phyloP scores from a whole-genome alignment of 352 stramenopile genomes.

The Blastocystis sp. region DNA sequence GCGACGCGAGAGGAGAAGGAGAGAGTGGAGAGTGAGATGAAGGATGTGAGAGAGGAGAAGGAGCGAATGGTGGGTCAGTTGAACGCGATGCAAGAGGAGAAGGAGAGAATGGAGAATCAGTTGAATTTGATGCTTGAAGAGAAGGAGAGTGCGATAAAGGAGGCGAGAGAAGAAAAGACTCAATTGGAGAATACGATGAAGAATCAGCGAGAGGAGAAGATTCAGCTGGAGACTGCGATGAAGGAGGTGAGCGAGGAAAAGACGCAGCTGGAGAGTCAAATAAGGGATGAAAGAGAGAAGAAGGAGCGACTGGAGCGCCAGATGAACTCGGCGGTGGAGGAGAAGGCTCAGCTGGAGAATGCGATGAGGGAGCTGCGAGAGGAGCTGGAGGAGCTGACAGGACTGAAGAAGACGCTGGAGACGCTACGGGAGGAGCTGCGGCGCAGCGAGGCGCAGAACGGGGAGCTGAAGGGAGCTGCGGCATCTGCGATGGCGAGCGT shows the following conservation, averaged over 20 bases:
- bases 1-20: neutral
- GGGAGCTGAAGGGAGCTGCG: neutral
- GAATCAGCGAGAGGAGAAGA: neutral
- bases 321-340: neutral
- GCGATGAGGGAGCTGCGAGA: neutral
- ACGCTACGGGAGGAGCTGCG: neutral
- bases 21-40: neutral
- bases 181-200: neutral
- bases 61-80: no score
- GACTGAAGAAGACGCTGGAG: neutral
- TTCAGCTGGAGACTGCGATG: neutral
- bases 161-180: no score
- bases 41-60: neutral
- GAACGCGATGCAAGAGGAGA: constrained; percentile 30
- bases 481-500: neutral
- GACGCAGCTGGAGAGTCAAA: neutral
- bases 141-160: neutral
- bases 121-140: neutral
- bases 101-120: neutral
- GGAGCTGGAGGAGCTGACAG: neutral
- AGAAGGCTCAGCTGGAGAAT: neutral
- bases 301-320: neutral
- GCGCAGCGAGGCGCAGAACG: neutral
- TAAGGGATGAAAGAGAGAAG: neutral
- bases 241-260: neutral